Evolutionary conservation across 306 rosid genomes (phyloP).

Genomic region (Abrus pulchellus): DNA sequence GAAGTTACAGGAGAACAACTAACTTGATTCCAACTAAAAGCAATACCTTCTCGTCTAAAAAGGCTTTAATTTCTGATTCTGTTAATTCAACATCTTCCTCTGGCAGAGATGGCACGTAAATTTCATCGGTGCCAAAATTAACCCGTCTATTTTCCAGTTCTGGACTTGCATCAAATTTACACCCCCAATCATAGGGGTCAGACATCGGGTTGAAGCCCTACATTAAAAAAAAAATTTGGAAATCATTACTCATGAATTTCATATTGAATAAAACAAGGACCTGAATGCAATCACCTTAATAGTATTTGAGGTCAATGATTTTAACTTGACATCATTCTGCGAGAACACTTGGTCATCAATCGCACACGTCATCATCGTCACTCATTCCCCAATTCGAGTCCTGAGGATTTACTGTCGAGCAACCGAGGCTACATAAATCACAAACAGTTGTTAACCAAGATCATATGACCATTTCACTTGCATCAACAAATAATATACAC

Average conservation of each 20-base stretch:
- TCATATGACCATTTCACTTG: slow-evolving; percentile 58
- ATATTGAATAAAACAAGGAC: slow-evolving; percentile 34
- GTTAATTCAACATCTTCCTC: slow-evolving; percentile 96
- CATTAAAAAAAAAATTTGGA: slow-evolving; percentile 36
- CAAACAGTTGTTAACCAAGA: slow-evolving; percentile 57
- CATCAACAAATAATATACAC: slow-evolving; percentile 37
- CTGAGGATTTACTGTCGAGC: slow-evolving; percentile 60
- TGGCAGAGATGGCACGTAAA: slow-evolving; percentile 67
- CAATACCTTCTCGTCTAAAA: slow-evolving; percentile 95
- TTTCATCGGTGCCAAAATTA: slow-evolving; percentile 49
- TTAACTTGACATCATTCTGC: slow-evolving; percentile 53
- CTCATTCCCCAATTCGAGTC: slow-evolving; percentile 67
- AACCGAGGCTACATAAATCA: slow-evolving; percentile 66
- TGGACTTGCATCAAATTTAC: slow-evolving; percentile 69
- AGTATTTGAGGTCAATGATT: slow-evolving; percentile 57
- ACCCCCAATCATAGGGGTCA: slow-evolving; percentile 85
- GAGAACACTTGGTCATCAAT: slow-evolving; percentile 71
- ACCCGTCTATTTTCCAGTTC: slow-evolving; percentile 57
- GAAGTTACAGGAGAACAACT: slow-evolving; percentile 22
- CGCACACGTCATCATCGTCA: slow-evolving; percentile 79
- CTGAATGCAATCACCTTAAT: slow-evolving; percentile 65
- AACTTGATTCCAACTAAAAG: slow-evolving; percentile 38
- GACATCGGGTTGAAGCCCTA: slow-evolving; percentile 95
- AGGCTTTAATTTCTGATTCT: slow-evolving; percentile 89
- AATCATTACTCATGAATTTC: slow-evolving; percentile 3